Base-by-base conservation (phyloP, 2,329 filamentous ascomycete genomes). In the Aquanectria penicillioides region DNA sequence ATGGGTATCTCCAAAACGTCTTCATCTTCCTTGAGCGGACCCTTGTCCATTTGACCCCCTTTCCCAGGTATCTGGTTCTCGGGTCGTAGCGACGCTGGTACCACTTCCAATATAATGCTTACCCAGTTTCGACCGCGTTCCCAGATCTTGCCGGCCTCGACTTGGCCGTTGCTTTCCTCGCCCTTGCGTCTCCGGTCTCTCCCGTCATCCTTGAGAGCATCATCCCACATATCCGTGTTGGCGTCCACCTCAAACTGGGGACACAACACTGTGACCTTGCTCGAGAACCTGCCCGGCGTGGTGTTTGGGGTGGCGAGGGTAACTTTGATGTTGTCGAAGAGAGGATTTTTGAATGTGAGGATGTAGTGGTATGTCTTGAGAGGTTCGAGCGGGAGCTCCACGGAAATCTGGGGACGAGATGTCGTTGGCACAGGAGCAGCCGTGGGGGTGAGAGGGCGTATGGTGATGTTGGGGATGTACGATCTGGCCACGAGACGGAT, bases 101-200 rank as follows among this genome's bases (percentile, higher is more conserved):
- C 86, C 12, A 99, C 90, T 74, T 99, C 95, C 22, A 99, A 82
- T 17, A 97, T 91, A 10, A 99, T 92, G 65, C 89, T 95, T 13
- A 95, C 95, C 92, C 94, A 97, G 74, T 98, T 99, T 29, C 94
- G 84, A 0, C 94, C 94, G 51, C 89, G 86, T 63, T 97, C 94
- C 91, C 93, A 99, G n/a, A 98, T 89, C 77, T 98, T 98, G 49
- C 94, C 95, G 0, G 92, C 92, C 75, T 97, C 93, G 13, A 91
- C 86, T 44, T 87, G 84, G 47, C 79, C 68, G 63, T 71, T 72
- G 69, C 77, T 67, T 59, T 75, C 78, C 69, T 78, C 79, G 69
- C 73, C 73, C 68, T 69, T 78, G 72, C 70, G 71, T 65, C 71
- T 74, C 73, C 73, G 73, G 72, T 77, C 74, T 58, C 54, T 61